These are phyloP conservation scores for Collybia sp. DNA, from an alignment of 768 basidiomycete species.

Conservation along the genomic window DNA sequence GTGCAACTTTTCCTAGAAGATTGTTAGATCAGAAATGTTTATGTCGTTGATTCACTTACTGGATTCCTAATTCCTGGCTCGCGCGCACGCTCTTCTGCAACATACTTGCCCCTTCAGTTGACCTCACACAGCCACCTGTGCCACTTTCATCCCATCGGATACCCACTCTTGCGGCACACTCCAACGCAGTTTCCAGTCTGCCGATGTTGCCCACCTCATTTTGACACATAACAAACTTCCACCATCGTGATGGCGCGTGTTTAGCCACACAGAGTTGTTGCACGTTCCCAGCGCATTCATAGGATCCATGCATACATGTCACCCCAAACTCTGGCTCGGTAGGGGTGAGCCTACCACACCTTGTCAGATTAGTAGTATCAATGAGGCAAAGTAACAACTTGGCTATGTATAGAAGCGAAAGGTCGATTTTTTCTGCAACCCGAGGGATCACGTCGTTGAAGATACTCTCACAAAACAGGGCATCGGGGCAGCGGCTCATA, in stretches of 20 bases:
- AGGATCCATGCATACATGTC: conserved; percentile 72
- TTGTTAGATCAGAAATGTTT: not conserved
- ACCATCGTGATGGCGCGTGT: conserved; percentile 63
- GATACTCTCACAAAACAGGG: conserved; percentile 71
- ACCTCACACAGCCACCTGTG: conserved; percentile 56
- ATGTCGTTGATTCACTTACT: conserved; percentile 31
- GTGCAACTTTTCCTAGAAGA: conserved; percentile 78
- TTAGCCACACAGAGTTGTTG: conserved; percentile 81
- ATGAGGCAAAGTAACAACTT: conserved; percentile 33
- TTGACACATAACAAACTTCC: conserved; percentile 80
- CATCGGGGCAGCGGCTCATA: conserved; percentile 72
- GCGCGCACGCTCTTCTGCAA: conserved; percentile 53
- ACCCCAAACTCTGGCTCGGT: conserved; percentile 73
- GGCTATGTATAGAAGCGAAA: conserved; percentile 72
- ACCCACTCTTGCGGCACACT: conserved; percentile 58
- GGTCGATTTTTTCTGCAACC: conserved; percentile 59
- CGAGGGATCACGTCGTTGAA: conserved; percentile 67
- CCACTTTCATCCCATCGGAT: conserved; percentile 66
- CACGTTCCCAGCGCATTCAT: conserved; percentile 86
- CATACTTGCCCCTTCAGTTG: conserved; percentile 57
- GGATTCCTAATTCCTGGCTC: conserved; percentile 44
- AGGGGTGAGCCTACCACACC: conserved; percentile 47
- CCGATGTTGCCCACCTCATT: conserved; percentile 74
- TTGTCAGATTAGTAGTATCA: not conserved
- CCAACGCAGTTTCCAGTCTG: conserved; percentile 51